A percentile compares a stretch with the other conserved stretches of the same genome.
Evolutionary conservation across 106 monocot genomes (phyloP).

Genomic region (Chionographis japonica): DNA sequence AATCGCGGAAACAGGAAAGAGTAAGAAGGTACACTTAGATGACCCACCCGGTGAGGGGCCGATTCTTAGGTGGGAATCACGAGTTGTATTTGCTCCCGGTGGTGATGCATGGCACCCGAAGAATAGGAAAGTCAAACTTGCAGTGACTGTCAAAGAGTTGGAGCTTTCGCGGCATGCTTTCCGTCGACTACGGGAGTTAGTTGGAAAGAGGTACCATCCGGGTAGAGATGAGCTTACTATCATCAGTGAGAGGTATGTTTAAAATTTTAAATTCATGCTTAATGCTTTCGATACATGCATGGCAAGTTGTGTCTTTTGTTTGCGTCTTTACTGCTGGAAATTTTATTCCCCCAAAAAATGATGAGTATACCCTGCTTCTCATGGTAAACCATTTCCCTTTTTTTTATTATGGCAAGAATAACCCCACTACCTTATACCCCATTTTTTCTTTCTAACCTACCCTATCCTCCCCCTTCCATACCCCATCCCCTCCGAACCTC

Average conservation of each 20-base stretch:
- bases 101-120: conserved; percentile 17
- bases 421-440: no score
- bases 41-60: conserved; percentile 49
- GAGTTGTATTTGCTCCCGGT: conserved; percentile 46
- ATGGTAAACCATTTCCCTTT: no score
- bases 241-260: conserved; percentile 42
- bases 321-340: no score
- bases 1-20: background rate
- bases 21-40: conserved; percentile 16
- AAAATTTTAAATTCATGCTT: background rate
- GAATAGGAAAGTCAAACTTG: no score
- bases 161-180: conserved; percentile 36
- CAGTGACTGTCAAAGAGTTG: conserved; percentile 4
- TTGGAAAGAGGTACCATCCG: conserved; percentile 43
- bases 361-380: no score
- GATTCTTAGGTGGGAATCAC: conserved; percentile 39
- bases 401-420: no score
- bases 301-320: no score
- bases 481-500: no score
- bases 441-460: no score
- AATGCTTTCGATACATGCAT: no score
- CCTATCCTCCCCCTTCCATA: no score
- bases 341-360: no score
- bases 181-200: conserved; percentile 32
- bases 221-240: conserved; percentile 50